Base-by-base conservation (phyloP, 495 filamentous ascomycete species). In the Evernia prunastri region DNA sequence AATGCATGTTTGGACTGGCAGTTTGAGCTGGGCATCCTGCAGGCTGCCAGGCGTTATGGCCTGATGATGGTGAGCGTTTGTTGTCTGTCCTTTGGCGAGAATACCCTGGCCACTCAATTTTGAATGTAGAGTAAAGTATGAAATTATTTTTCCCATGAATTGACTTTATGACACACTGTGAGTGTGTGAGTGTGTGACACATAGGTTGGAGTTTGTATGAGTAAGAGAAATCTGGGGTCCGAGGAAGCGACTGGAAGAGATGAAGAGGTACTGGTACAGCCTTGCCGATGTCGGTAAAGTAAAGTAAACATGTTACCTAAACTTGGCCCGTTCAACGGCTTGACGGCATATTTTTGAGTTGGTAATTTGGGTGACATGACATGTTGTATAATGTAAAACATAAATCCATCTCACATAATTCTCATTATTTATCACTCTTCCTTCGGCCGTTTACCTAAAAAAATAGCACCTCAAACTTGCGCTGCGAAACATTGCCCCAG, bases 31-130 rank as follows among this genome's bases (percentile, higher is more conserved):
- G 47, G 25, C 25, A 51, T 6, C 36, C 7, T 37, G 36, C 7
- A 12, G 7, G 12, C 11, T 51, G 27, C 13, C 17, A 53, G 49
- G 49, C 27, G 49, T 31, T 33, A 1, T 29, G 49, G 4, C 8
- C 3, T 31, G 25, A 29, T 13, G 43, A n/a, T n/a, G 47, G 12
- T 27, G 25, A 10, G 45, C 45, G n/a, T 49, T 49, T 23, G n/a
- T 6, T 53, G 49, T 23, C 3, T 27, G 23, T 29, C 4, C n/a
- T 29, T 4, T 53, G 2, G 17, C 11, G 15, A 31, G 49, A 31
- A 53, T 53, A 53, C 49, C 49, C 49, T 53, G 31, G 49, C 49
- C 49, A 33, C 49, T 53, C 49, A 53, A 8, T 31, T n/a, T 49
- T 49, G 45, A 27, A 47, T 0, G 4, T 23, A 42, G n/a, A n/a